Conservation (phyloP, 805 yeast genomes). For the Yamadazyma tumulicola region DNA sequence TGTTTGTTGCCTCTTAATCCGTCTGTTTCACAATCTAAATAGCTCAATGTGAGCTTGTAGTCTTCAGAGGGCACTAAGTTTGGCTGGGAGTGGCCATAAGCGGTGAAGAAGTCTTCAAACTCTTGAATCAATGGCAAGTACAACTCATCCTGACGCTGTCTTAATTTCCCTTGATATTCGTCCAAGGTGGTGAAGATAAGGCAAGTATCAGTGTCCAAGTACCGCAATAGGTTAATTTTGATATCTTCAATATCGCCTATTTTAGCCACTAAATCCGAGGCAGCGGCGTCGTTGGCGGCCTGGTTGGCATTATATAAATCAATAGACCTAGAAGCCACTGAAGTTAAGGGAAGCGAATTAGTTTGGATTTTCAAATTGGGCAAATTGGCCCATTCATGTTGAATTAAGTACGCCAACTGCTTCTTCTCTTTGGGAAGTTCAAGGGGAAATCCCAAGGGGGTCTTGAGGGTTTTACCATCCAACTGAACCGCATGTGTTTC, state of each 20-base stretch:
- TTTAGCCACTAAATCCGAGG: constrained; percentile 50
- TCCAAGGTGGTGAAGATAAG: constrained; percentile 75
- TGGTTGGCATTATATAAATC: constrained; percentile 49
- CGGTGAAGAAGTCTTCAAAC: constrained; percentile 58
- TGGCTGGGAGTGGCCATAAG: constrained; percentile 14
- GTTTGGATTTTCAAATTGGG: constrained; percentile 66
- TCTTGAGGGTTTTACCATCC: constrained; percentile 73
- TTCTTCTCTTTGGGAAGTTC: constrained; percentile 57
- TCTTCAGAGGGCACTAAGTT: constrained; percentile 13
- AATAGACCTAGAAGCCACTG: constrained; percentile 80
- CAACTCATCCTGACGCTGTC: constrained; percentile 73
- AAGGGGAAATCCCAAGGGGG: constrained; percentile 76
- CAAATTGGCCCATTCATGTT: constrained; percentile 84
- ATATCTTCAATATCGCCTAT: constrained; percentile 60
- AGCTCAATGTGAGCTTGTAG: constrained; percentile 41
- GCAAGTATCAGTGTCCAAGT: constrained; percentile 91
- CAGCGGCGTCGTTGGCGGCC: constrained; percentile 24
- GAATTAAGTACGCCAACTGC: constrained; percentile 68
- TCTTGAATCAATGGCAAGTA: constrained; percentile 73
- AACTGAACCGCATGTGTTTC: constrained; percentile 52
- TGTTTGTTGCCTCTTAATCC: constrained; percentile 84
- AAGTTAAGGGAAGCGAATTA: constrained; percentile 81
- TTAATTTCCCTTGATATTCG: constrained; percentile 80
- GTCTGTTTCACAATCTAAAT: constrained; percentile 75
- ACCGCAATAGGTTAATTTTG: constrained; percentile 62